These are phyloP conservation scores for Metschnikowia baotianmanensis DNA, from an alignment of 805 yeast species.

Conservation along the genomic window DNA sequence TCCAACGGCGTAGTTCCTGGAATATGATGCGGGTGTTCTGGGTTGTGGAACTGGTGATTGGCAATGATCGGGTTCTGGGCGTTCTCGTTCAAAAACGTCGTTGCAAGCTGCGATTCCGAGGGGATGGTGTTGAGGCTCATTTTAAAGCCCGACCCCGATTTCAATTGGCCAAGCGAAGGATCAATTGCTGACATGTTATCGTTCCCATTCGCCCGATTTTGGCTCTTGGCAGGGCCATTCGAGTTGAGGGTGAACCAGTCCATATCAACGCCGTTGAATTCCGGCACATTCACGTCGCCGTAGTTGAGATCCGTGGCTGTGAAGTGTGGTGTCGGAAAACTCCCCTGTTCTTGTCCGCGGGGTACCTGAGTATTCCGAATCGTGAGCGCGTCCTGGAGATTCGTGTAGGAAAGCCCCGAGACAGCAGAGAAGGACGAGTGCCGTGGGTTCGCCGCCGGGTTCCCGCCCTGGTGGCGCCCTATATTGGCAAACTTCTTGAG, in stretches of 20 bases:
- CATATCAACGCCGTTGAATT: slow-evolving; percentile 33
- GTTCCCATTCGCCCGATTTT: neutral
- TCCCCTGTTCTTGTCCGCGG: slow-evolving; percentile 67
- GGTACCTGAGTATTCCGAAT: slow-evolving; percentile 36
- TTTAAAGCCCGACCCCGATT: slow-evolving; percentile 7
- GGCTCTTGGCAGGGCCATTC: neutral
- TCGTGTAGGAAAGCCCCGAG: slow-evolving; percentile 56
- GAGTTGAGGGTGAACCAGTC: slow-evolving; percentile 20
- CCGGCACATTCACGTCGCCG: slow-evolving; percentile 29
- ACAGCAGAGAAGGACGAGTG: slow-evolving; percentile 68
- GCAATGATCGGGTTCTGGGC: slow-evolving; percentile 21
- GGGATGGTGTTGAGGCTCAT: slow-evolving; percentile 18
- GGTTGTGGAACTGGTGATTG: slow-evolving; percentile 32
- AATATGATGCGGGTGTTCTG: slow-evolving; percentile 39
- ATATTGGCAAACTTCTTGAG: slow-evolving; percentile 7
- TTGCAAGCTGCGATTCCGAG: slow-evolving; percentile 15
- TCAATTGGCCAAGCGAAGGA: slow-evolving; percentile 1
- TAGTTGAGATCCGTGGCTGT: slow-evolving; percentile 45
- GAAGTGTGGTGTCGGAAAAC: slow-evolving; percentile 79
- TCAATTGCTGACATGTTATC: neutral
- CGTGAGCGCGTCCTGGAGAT: slow-evolving; percentile 41
- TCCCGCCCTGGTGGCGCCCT: neutral
- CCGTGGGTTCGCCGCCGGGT: slow-evolving; percentile 23
- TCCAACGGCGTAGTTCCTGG: slow-evolving; percentile 41
- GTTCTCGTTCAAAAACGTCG: slow-evolving; percentile 11